Base-by-base conservation (phyloP, 1,139 yeast genomes). In the Diutina scorzettiae region DNA sequence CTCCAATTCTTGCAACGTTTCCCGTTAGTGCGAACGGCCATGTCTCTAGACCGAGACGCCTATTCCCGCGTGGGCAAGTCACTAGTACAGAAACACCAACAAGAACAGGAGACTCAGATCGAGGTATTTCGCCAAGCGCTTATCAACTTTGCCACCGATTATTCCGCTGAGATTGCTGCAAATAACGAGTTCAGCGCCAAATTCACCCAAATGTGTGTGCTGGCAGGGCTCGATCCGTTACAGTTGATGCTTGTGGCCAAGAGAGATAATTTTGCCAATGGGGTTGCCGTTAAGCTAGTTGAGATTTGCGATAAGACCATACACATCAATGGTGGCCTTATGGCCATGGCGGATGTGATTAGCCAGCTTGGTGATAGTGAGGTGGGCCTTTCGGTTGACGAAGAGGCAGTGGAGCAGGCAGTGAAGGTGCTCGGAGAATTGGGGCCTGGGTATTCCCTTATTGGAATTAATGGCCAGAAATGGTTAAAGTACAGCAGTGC, bases 191-290 rank as follows among this genome's bases (percentile, higher is more conserved):
- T 84, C 54, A 62, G 91, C 37, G 63, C 71, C 23, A 79, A 81
- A 54, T 85, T 86, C 59, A 76, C 84, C 40, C 73, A 75, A 46
- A 78, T 86, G 69, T 83, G 95, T 51, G 66, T 71, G 19, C 77
- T 81, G 53, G 78, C 84, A 17, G 95, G 95, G 1, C 77, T 85
- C n/a, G 95, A 86, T 54, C 91, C 95, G 1, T 58, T 85, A 34
- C 80, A 79, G 31, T n/a, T 32, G 9, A 43, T 47, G 34, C 56
- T 69, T 31, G 63, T 69, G 19, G 40, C 43, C 6, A 48, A 47
- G 5, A 66, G 63, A n/a, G 68, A 69, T 19, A 85, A 80, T 49
- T 78, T 71, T 51, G 66, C 69, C 48, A 73, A 77, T 46, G 86
- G 81, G 39, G 60, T 87, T 29, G 76, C 85, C 1, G 83, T 85